Evolutionary conservation across 352 stramenopile species (phyloP), one percentile per base, ranked within the genome.

Genomic region (Globisporangium polare): DNA sequence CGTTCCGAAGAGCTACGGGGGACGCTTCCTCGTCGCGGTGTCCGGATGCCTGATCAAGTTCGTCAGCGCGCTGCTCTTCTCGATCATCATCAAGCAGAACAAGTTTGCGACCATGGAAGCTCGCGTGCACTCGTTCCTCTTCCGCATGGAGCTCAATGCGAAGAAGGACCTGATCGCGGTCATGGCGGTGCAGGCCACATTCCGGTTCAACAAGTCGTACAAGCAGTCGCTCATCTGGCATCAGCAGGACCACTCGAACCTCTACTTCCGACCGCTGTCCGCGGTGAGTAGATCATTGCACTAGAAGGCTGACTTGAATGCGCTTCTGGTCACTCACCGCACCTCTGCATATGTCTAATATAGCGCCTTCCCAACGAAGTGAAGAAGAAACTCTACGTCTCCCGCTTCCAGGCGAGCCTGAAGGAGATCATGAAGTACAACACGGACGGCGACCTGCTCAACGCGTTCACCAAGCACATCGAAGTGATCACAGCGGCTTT

Each of bases 361-460:
- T n/a, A 31, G 81, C 77, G 78, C 10, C 62, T 90, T 10, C 81
- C 81, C 6, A 86, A 90, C 27, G 81, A 90, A 60, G 73, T 90
- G 0, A 90, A 90, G 65, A 89, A 88, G 62, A 90, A 90, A 51
- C 58, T 90, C 0, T 84, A 88, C 60, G 67, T 79, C 18, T 81
- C 78, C 5, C 77, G 72, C 12, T 90, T 90, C 57, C 78, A 90
- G 52, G 60, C 71, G n/a, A 80, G 66, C 47, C 63, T 90, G 17
- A 89, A 89, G 46, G 69, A 86, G 18, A 90, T 90, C n/a, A 80
- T 88, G 62, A 89, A 88, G 65, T 87, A 86, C 72, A 86, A 88
- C 62, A 90, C 74, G 17, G 81, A 90, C 37, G 78, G 78, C 4
- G 81, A 90, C 50, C 73, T 78, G 31, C 66, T 90, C 47, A 90